These are phyloP conservation scores for Penicillium psychrofluorescens DNA, from an alignment of 495 filamentous ascomycete species.

Conservation along the genomic window DNA sequence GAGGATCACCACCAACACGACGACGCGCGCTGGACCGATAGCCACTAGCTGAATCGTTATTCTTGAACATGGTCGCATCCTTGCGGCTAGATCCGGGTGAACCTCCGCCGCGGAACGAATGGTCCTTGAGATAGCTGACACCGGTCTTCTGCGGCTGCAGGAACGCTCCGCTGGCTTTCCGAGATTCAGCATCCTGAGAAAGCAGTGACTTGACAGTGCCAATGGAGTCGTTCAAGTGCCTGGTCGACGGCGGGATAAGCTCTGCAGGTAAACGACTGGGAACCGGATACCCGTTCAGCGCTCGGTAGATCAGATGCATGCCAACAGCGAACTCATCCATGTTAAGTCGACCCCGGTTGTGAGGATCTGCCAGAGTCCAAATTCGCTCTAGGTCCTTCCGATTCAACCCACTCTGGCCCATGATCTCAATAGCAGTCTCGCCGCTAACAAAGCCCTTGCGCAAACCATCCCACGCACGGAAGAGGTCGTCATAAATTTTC, in stretches of 20 bases:
- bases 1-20: constrained; percentile 61
- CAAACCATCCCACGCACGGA: constrained; percentile 95
- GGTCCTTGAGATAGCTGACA: constrained; percentile 92
- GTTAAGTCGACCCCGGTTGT: constrained; percentile 88
- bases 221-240: constrained; percentile 85
- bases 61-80: constrained; percentile 94
- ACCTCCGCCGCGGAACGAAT: constrained; percentile 68
- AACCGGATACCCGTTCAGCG: constrained; percentile 89
- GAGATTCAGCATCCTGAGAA: constrained; percentile 78
- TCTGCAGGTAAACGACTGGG: constrained; percentile 89
- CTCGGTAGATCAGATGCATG: constrained; percentile 98
- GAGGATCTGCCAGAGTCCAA: constrained; percentile 91
- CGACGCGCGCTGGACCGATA: constrained; percentile 93
- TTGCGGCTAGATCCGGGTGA: constrained; percentile 52
- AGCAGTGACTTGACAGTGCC: constrained; percentile 88
- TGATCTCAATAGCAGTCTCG: constrained; percentile 92
- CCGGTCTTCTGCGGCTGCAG: constrained; percentile 94
- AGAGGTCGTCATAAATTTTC: constrained; percentile 90
- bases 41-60: constrained; percentile 78
- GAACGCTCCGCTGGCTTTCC: constrained; percentile 77
- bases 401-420: constrained; percentile 90
- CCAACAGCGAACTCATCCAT: constrained; percentile 98
- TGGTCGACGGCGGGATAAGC: constrained; percentile 91
- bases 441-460: constrained; percentile 90
- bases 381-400: constrained; percentile 84